Conservation (phyloP, 2,329 filamentous ascomycete genomes). For the Ilyonectria sp. region DNA sequence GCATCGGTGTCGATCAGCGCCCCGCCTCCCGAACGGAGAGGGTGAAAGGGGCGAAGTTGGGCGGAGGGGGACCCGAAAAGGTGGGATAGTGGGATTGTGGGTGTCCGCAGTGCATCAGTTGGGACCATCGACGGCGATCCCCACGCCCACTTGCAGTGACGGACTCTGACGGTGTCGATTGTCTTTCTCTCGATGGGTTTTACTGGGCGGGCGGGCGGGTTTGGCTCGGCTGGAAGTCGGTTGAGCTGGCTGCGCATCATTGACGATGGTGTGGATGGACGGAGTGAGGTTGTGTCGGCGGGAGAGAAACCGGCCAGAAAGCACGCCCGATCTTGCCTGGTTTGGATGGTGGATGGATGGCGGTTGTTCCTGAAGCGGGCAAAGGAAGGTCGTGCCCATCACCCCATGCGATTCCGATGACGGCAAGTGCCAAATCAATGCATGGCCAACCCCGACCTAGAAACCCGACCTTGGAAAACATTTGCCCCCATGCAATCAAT, state of each 20-base stretch:
- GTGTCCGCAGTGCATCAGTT: constrained; percentile 3
- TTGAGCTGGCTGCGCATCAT: background rate
- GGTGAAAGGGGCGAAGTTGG: constrained; percentile 25
- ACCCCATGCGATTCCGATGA: constrained; percentile 38
- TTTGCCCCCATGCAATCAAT: background rate
- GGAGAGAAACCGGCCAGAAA: background rate
- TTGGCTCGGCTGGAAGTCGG: background rate
- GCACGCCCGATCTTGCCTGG: constrained; percentile 36
- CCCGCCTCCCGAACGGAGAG: constrained; percentile 20
- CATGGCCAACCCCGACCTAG: constrained; percentile 24
- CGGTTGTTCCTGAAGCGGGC: constrained; percentile 20
- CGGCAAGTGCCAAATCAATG: constrained; percentile 35
- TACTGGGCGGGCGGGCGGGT: background rate
- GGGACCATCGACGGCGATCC: constrained; percentile 7
- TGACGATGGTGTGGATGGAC: background rate
- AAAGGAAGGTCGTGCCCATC: constrained; percentile 27
- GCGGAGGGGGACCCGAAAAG: constrained; percentile 17
- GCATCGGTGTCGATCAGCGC: constrained; percentile 27
- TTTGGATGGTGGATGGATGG: constrained; percentile 24
- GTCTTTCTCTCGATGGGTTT: background rate
- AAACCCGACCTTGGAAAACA: background rate
- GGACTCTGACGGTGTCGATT: background rate
- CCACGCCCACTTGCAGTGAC: background rate
- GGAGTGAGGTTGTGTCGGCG: background rate
- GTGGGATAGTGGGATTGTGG: constrained; percentile 19